Base-by-base conservation (phyloP, 225 moss, liverwort and hornwort genomes). In the Pseudoscleropodium purum region DNA sequence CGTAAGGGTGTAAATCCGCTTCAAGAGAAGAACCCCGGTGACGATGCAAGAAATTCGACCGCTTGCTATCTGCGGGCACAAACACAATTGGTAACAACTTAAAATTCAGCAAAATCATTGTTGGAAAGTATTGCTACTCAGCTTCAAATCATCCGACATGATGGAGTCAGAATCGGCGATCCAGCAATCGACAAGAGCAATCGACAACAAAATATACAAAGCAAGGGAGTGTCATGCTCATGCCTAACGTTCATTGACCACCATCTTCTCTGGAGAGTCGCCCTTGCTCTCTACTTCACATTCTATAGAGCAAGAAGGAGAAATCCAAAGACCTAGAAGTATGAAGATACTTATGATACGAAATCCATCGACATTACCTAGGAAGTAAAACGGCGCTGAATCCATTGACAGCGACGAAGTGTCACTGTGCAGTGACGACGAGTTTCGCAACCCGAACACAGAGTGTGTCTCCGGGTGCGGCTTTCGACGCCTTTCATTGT, bases 401-500 rank as follows among this genome's bases (percentile, higher is more conserved):
- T 96, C 97, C 49, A 93, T 94, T 20, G 90, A 89, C 52, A 95
- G 90, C 66, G 89, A 91, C 29, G 94, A 92, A 62, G 86, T 88
- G 76, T 95, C 93, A 43, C 94, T 92, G 81, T 96, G 94, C 60
- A 95, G 79, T 43, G 91, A 88, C 67, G 92, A 82, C 52, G 95
- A 88, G 81, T 89, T 94, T 29, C 93, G 93, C 75, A 92, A 82
- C 30, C 92, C 94, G 21, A 94, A 91, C 36, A 94, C 85, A 45
- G 96, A 93, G 82, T 94, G 96, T 5, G 96, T 91, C 72, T 98
- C 98, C 7, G 97, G 96, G 66, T 96, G 98, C 57, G 98, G 96
- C 92, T 98, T 98, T 73, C 98, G 93, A 80, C 98, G 96, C 66
- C 98, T 96, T 86, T 96, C 95, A 45, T 98, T 98, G 87, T 98